Conservation (phyloP, 345 rosid genomes). For the Arabidopsis suecica region DNA sequence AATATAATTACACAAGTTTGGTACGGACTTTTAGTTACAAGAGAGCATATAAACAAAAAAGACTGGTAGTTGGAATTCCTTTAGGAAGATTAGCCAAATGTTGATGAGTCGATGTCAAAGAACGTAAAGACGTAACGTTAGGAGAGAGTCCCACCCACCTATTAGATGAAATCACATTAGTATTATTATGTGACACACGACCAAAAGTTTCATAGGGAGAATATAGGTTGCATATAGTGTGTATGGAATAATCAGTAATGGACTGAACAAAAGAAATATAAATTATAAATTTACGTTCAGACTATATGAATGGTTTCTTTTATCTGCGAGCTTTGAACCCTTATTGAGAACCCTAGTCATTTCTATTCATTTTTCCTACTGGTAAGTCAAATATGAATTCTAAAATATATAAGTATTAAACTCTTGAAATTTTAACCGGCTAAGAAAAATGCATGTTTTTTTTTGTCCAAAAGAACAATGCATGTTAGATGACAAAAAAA, state of each 20-base stretch:
- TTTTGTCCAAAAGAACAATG: too few species aligned
- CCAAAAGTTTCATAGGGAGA: background rate
- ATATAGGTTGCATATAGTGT: background rate
- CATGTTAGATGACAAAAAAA: too few species aligned
- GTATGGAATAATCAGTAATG: background rate
- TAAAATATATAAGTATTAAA: background rate
- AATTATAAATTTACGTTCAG: too few species aligned
- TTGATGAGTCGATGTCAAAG: constrained; percentile 16
- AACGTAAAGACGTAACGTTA: constrained; percentile 10
- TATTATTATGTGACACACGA: constrained; percentile 6
- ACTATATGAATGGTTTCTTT: too few species aligned
- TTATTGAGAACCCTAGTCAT: too few species aligned
- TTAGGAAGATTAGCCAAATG: constrained; percentile 12
- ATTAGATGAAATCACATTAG: background rate
- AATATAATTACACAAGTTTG: background rate
- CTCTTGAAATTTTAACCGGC: background rate
- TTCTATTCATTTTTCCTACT: too few species aligned
- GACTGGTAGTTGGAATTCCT: constrained; percentile 19
- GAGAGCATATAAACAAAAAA: background rate
- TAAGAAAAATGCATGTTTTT: background rate
- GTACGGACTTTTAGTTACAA: constrained; percentile 6
- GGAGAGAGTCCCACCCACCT: background rate
- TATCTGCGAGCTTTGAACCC: too few species aligned
- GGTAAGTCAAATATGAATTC: background rate
- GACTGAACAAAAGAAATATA: background rate